These are phyloP conservation scores for Pythium plurisporium DNA, from an alignment of 352 stramenopile genomes.

Conservation along the genomic window DNA sequence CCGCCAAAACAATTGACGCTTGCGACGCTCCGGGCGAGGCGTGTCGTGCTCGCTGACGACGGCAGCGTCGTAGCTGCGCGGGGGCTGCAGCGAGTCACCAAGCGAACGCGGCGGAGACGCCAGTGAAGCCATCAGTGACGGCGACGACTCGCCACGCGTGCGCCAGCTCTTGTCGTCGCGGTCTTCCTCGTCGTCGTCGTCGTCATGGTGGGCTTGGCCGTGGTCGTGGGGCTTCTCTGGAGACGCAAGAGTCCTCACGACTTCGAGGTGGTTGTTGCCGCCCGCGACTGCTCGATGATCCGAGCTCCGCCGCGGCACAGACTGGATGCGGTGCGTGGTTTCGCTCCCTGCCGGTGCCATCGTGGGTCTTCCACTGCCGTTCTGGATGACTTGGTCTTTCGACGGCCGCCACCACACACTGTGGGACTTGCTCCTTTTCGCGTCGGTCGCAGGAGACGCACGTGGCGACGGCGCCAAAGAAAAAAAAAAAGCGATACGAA, in stretches of 20 bases:
- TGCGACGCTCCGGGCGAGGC: constrained; percentile 10
- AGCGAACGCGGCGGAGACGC: neutral
- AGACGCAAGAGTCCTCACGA: neutral
- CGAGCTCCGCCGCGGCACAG: too few species aligned
- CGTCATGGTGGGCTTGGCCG: neutral
- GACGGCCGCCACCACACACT: too few species aligned
- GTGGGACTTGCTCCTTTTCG: too few species aligned
- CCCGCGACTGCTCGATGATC: too few species aligned
- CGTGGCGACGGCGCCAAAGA: too few species aligned
- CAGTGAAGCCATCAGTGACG: constrained; percentile 3
- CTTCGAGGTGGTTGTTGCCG: neutral
- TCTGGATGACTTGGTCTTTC: too few species aligned
- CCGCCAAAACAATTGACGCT: constrained; percentile 66
- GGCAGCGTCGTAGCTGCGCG: neutral
- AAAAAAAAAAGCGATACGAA: too few species aligned
- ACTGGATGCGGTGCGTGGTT: too few species aligned
- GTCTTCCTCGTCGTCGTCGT: constrained; percentile 18
- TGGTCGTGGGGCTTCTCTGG: neutral
- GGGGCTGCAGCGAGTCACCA: neutral
- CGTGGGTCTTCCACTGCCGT: neutral
- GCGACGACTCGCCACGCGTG: constrained; percentile 11
- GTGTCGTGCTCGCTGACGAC: neutral
- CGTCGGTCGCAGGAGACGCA: too few species aligned
- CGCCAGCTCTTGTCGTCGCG: constrained; percentile 21
- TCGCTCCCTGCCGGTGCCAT: neutral